Evolutionary conservation across 345 rosid genomes (phyloP).

Genomic region (Raphanus sativus): DNA sequence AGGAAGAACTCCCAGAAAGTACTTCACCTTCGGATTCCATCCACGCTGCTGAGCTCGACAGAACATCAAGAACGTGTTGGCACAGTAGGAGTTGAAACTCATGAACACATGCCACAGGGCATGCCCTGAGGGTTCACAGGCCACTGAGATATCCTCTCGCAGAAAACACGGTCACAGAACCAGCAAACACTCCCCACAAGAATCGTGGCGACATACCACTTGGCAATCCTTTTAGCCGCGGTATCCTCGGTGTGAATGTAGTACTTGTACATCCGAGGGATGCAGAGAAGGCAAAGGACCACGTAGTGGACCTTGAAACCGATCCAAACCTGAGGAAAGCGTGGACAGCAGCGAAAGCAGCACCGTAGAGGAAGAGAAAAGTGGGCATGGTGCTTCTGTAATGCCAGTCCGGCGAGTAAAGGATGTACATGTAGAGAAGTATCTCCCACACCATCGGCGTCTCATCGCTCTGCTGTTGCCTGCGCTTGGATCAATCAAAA

Average conservation of each 20-base stretch:
- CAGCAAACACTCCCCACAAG: conserved; percentile 65
- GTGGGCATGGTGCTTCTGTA: conserved; percentile 94
- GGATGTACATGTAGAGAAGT: conserved; percentile 91
- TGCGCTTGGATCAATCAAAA: conserved; percentile 22
- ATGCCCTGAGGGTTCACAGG: conserved; percentile 78
- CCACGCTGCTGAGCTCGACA: conserved; percentile 84
- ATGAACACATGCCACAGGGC: conserved; percentile 91
- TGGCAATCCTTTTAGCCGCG: conserved; percentile 71
- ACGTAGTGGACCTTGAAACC: conserved; percentile 91
- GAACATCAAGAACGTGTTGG: conserved; percentile 96
- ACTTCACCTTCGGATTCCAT: conserved; percentile 74
- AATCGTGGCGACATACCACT: conserved; percentile 64
- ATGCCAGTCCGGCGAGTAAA: conserved; percentile 99
- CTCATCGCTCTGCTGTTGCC: conserved; percentile 98
- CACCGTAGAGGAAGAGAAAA: conserved; percentile 87
- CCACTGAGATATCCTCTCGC: conserved; percentile 62
- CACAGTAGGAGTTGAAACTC: conserved; percentile 88
- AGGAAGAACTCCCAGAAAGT: conserved; percentile 60
- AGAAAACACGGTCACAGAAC: conserved; percentile 66
- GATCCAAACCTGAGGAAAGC: conserved; percentile 62
- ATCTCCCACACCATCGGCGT: conserved; percentile 99
- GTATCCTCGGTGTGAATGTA: conserved; percentile 74
- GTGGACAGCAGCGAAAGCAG: conserved; percentile 67
- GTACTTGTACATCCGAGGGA: conserved; percentile 94
- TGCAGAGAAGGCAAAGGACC: conserved; percentile 78